Evolutionary conservation across 2,329 filamentous ascomycete species (phyloP).

Genomic region (Scedosporium dehoogii): DNA sequence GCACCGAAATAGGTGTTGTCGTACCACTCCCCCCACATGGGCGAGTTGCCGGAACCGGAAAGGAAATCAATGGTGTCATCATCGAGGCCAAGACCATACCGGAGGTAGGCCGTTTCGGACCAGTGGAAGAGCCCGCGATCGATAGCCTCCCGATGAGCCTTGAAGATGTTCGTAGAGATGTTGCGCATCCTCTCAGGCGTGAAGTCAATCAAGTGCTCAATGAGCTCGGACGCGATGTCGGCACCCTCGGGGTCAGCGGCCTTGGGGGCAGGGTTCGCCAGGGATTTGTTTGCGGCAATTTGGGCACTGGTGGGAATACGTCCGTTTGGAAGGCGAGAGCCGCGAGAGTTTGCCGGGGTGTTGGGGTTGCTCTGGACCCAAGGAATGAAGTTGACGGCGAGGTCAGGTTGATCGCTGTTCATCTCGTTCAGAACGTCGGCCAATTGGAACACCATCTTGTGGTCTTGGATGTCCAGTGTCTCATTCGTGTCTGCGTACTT

Average conservation of each 20-base stretch:
- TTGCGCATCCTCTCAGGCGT: constrained; percentile 20
- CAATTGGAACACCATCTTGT: constrained; percentile 55
- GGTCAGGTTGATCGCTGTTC: constrained; percentile 38
- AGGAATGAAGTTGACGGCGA: constrained; percentile 50
- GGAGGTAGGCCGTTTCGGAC: constrained; percentile 53
- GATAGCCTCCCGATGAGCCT: constrained; percentile 26
- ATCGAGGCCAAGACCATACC: constrained; percentile 39
- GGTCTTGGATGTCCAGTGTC: constrained; percentile 50
- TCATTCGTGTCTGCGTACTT: constrained; percentile 40
- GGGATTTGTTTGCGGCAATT: constrained; percentile 31
- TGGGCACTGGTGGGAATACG: constrained; percentile 40
- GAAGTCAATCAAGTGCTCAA: constrained; percentile 20
- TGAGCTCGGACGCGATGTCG: constrained; percentile 23
- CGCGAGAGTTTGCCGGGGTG: constrained; percentile 36
- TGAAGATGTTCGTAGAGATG: constrained; percentile 30
- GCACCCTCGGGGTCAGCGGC: constrained; percentile 5
- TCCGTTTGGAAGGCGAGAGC: constrained; percentile 38
- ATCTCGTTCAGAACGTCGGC: constrained; percentile 48
- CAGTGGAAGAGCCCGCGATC: constrained; percentile 48
- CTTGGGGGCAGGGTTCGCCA: constrained; percentile 16
- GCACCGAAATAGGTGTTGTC: constrained; percentile 14
- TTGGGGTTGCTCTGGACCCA: constrained; percentile 50
- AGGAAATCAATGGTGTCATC: constrained; percentile 38
- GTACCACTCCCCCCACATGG: constrained; percentile 15
- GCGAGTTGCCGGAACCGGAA: constrained; percentile 8